Conservation (phyloP, 352 stramenopile species). For the Globisporangium radiosum region DNA sequence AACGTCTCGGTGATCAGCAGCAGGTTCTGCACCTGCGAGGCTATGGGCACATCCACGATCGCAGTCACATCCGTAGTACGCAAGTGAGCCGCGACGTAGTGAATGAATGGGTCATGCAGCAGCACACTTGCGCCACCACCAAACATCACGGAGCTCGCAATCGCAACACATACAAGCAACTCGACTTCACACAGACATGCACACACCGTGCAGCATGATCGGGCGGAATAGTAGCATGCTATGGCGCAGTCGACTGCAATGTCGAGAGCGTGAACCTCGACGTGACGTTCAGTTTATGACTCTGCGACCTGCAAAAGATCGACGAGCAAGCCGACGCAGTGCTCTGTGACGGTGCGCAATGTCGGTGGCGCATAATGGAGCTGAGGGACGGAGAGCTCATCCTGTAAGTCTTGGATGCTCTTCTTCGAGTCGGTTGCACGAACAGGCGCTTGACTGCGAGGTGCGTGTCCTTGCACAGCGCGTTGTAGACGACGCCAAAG, state of each 20-base stretch:
- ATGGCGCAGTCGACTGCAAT: slow-evolving; percentile 62
- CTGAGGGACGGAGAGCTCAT: slow-evolving; percentile 80
- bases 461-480: slow-evolving; percentile 66
- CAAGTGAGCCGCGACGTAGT: too few relatives aligned
- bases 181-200: background rate
- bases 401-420: slow-evolving; percentile 64
- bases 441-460: slow-evolving; percentile 64
- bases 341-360: slow-evolving; percentile 67
- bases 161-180: background rate
- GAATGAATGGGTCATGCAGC: too few relatives aligned
- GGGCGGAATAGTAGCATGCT: slow-evolving; percentile 60
- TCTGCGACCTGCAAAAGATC: slow-evolving; percentile 66
- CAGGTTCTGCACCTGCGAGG: slow-evolving; percentile 51
- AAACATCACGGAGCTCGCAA: too few relatives aligned
- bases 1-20: slow-evolving; percentile 59
- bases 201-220: slow-evolving; percentile 35
- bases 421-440: slow-evolving; percentile 45
- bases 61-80: background rate
- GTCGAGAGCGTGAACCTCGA: slow-evolving; percentile 60
- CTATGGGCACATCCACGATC: background rate
- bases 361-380: slow-evolving; percentile 56
- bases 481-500: slow-evolving; percentile 79
- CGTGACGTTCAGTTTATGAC: slow-evolving; percentile 59
- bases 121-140: too few relatives aligned
- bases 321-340: slow-evolving; percentile 59